A percentile compares a stretch with the other conserved stretches of the same genome.
Conservation (phyloP, 176 grass and related monocot genomes). For the Zizania latifolia region DNA sequence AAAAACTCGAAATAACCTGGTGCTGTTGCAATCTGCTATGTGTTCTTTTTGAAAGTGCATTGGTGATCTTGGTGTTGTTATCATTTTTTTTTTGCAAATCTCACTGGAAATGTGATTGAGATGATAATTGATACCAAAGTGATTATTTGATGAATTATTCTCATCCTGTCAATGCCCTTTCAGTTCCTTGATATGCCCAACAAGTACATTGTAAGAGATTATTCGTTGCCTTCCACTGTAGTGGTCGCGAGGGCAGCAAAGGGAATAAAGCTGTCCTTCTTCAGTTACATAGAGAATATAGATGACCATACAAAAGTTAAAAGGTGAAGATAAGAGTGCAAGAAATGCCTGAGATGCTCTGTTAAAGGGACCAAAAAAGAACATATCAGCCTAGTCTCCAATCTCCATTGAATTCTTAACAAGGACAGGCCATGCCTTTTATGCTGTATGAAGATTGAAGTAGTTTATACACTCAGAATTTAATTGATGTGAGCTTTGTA, state of each 20-base stretch:
- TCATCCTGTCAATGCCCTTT: background rate
- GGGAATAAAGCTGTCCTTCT: slow-evolving; percentile 14
- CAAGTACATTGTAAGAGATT: slow-evolving; percentile 11
- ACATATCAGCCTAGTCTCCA: background rate
- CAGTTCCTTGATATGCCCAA: slow-evolving; percentile 4
- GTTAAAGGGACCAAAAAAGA: background rate
- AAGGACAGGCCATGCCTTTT: background rate
- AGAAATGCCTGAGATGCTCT: background rate
- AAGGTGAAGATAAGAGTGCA: slow-evolving; percentile 23
- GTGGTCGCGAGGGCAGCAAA: background rate
- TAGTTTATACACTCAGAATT: background rate
- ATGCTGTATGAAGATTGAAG: background rate
- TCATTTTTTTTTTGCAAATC: background rate
- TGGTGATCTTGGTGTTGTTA: background rate
- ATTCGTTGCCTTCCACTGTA: slow-evolving; percentile 16
- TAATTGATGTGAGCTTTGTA: background rate
- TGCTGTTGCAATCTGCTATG: background rate
- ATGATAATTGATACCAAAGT: background rate
- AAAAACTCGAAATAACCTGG: background rate
- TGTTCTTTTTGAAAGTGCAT: background rate
- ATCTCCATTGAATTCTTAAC: background rate
- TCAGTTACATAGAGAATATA: slow-evolving; percentile 22
- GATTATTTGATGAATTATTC: background rate
- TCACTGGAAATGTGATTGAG: background rate
- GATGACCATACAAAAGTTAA: background rate